A percentile compares a stretch with the other conserved stretches of the same genome.
phyloP scores from a whole-genome alignment of 108 stramenopile genomes.

The Conticribra weissflogii region DNA sequence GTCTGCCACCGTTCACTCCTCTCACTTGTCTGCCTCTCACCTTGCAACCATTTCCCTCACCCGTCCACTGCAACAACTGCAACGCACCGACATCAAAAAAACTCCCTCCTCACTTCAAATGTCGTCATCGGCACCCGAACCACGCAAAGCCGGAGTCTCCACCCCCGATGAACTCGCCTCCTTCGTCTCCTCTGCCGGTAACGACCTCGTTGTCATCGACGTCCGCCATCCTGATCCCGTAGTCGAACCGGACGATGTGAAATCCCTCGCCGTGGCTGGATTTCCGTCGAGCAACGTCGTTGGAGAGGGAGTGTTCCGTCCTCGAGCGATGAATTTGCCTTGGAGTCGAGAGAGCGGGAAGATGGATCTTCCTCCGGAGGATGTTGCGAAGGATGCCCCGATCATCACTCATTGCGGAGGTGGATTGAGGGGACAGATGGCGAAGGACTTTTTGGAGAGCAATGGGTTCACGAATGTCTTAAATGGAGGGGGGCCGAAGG shows the following conservation, averaged over 20 bases:
- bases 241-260: conserved; percentile 81
- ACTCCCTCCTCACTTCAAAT: neutral
- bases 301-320: conserved; percentile 39
- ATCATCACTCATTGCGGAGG: conserved; percentile 93
- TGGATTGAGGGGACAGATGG: conserved; percentile 84
- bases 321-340: conserved; percentile 64
- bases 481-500: conserved; percentile 90
- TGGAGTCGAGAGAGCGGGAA: conserved; percentile 64
- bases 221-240: conserved; percentile 74
- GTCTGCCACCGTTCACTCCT: neutral
- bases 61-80: neutral
- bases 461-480: conserved; percentile 87
- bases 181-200: conserved; percentile 71
- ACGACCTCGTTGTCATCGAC: conserved; percentile 75
- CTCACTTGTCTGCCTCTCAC: no score
- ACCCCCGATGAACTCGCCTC: conserved; percentile 66
- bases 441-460: conserved; percentile 78
- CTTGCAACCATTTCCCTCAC: neutral
- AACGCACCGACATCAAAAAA: neutral
- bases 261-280: conserved; percentile 60
- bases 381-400: conserved; percentile 68
- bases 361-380: conserved; percentile 66
- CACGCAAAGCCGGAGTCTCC: conserved; percentile 70
- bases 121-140: neutral
- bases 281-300: conserved; percentile 42